These are phyloP conservation scores for Barbarea vulgaris DNA, from an alignment of 345 rosid species.

Conservation along the genomic window DNA sequence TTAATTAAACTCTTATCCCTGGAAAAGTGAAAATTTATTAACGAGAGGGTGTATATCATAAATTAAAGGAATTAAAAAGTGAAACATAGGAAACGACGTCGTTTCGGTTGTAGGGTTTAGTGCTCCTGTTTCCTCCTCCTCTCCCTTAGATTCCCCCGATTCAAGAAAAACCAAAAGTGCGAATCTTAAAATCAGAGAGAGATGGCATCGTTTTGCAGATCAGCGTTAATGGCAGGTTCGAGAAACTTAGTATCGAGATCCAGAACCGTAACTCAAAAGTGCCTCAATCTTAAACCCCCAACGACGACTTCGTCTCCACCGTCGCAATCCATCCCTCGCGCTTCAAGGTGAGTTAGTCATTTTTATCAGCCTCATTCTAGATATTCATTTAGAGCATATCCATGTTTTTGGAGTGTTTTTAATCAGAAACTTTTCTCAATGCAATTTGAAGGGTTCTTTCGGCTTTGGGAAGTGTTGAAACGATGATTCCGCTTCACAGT, in stretches of 20 bases:
- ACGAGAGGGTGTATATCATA: neutral
- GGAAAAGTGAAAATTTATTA: too few species aligned
- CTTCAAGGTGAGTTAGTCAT: slow-evolving; percentile 42
- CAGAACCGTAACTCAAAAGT: slow-evolving; percentile 34
- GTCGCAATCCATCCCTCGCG: slow-evolving; percentile 44
- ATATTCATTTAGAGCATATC: neutral
- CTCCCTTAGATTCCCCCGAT: neutral
- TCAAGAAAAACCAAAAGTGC: neutral
- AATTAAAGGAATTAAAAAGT: too few species aligned
- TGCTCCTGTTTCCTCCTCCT: neutral
- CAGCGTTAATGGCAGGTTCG: slow-evolving; percentile 40
- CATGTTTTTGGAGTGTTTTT: neutral
- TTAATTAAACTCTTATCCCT: too few species aligned
- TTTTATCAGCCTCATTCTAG: neutral
- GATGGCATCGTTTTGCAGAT: slow-evolving; percentile 49
- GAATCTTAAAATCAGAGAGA: neutral
- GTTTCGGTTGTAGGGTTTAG: slow-evolving; percentile 30
- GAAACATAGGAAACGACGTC: slow-evolving; percentile 12
- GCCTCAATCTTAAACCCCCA: slow-evolving; percentile 35
- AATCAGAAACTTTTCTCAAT: neutral
- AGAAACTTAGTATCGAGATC: slow-evolving; percentile 40
- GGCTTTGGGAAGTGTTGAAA: slow-evolving; percentile 64
- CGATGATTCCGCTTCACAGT: slow-evolving; percentile 83
- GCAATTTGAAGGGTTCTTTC: slow-evolving; percentile 54
- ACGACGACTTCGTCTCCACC: slow-evolving; percentile 45